phyloP scores from a whole-genome alignment of 2,329 filamentous ascomycete genomes.

The Pestalotiopsis fici region DNA sequence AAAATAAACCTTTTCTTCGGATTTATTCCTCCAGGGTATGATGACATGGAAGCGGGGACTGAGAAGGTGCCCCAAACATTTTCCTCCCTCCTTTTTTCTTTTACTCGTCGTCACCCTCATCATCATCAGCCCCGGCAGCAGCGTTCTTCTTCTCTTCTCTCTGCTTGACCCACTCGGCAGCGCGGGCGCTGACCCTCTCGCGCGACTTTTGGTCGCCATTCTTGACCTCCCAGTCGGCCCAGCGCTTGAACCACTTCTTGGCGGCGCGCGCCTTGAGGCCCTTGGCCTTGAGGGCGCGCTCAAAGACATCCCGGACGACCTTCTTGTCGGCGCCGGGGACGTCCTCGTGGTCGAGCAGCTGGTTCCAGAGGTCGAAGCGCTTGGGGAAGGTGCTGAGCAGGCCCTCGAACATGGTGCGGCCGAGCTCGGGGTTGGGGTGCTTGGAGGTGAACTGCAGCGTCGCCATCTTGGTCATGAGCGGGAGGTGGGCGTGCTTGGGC shows the following conservation, averaged over 20 bases:
- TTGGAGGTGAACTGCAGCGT: conserved; percentile 86
- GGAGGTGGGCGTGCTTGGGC: conserved; percentile 64
- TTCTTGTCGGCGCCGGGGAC: conserved; percentile 48
- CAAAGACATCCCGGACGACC: conserved; percentile 75
- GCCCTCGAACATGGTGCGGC: conserved; percentile 91
- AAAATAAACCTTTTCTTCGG: background rate
- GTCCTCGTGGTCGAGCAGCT: conserved; percentile 84
- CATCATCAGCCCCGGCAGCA: conserved; percentile 29
- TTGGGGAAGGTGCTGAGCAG: conserved; percentile 84
- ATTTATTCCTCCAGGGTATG: background rate
- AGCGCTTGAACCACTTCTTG: conserved; percentile 86
- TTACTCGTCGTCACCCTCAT: conserved; percentile 26
- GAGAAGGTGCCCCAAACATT: no score
- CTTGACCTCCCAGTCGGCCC: conserved; percentile 85
- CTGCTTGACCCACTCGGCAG: conserved; percentile 68
- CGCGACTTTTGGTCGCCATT: conserved; percentile 69
- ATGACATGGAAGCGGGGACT: no score
- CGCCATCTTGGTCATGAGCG: conserved; percentile 84
- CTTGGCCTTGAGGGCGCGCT: conserved; percentile 71
- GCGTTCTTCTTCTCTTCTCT: conserved; percentile 38
- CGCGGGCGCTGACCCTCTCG: conserved; percentile 70
- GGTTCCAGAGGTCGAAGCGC: conserved; percentile 90
- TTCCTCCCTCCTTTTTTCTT: background rate
- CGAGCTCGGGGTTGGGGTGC: conserved; percentile 83
- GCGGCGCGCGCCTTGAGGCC: conserved; percentile 80